phyloP scores from a whole-genome alignment of 2,329 filamentous ascomycete species.

The Fusarium chaquense region DNA sequence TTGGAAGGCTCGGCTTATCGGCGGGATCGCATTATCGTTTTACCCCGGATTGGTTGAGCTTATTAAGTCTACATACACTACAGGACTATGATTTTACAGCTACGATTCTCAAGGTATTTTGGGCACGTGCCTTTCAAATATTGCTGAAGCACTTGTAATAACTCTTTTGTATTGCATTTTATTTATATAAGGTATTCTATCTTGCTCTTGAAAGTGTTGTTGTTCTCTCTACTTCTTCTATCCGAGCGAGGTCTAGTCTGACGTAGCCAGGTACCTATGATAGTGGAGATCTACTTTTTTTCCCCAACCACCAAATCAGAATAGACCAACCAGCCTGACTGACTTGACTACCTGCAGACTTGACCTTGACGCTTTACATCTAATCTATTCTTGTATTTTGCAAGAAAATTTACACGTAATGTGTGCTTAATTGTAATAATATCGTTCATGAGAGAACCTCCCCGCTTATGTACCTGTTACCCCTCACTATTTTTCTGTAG shows the following conservation, averaged over 20 bases:
- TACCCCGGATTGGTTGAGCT: conserved; percentile 38
- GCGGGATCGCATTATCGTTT: conserved; percentile 51
- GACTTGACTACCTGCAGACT: neutral
- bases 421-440: neutral
- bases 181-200: neutral
- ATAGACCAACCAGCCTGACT: neutral
- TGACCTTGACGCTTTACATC: neutral
- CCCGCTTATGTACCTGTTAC: neutral
- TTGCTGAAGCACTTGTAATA: neutral
- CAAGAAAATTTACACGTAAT: neutral
- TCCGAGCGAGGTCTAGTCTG: conserved; percentile 5
- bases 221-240: neutral
- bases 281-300: conserved; percentile 13
- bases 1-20: conserved; percentile 42
- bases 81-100: conserved; percentile 4
- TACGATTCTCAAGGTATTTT: neutral
- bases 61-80: neutral
- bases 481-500: conserved; percentile 3
- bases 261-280: conserved; percentile 20
- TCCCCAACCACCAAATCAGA: neutral
- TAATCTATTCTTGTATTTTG: conserved; percentile 11
- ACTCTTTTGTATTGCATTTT: neutral
- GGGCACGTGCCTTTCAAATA: neutral
- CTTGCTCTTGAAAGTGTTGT: neutral
- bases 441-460: conserved; percentile 9